Base-by-base conservation (phyloP, 768 basidiomycete genomes). In the Dentipellis fragilis region DNA sequence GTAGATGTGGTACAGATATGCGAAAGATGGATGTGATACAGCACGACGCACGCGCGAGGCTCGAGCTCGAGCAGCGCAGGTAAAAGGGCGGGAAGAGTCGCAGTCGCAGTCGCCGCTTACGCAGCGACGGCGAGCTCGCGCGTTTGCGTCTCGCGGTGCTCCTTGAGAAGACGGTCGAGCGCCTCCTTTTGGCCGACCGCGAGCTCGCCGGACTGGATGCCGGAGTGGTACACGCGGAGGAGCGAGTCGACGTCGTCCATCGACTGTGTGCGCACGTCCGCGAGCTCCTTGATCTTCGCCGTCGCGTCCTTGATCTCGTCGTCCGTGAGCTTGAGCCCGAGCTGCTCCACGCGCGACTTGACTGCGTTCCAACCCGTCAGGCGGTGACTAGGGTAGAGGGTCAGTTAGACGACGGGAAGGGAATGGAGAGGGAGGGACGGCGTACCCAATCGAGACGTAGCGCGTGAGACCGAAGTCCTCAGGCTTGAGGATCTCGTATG, bases 221-320 rank as follows among this genome's bases (percentile, higher is more conserved):
- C 93, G 53, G 88, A 87, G 77, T 97, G 93, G 73, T 96, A 97
- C 40, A 98, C 80, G 67, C 96, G 90, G 47, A 99, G 80, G 38
- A 99, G 84, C 35, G 92, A 89, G 72, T 99, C 96, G 58, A 99
- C 96, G 67, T 98, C 95, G 66, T 98, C 94, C 93, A 99, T 98
- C 11, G 89, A 92, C 70, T 99, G 96, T 10, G 95, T 97, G 59
- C 92, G 86, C 54, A 98, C 91, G 65, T 99, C 96, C 10, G 96
- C 96, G 54, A 99, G 85, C 71, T 96, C 93, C 83, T 99, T 99
- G 79, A 98, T 97, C 81, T 96, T 97, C 72, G 87, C 85, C 3
- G 96, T 98, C 29, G 92, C 95, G 62, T 98, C 96, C 84, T 98
- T 98, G 79, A 98, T 78, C 81, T 94, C 85, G 5, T 89, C 95